These are phyloP conservation scores for Blastocystis sp. DNA, from an alignment of 352 stramenopile species.

Conservation along the genomic window DNA sequence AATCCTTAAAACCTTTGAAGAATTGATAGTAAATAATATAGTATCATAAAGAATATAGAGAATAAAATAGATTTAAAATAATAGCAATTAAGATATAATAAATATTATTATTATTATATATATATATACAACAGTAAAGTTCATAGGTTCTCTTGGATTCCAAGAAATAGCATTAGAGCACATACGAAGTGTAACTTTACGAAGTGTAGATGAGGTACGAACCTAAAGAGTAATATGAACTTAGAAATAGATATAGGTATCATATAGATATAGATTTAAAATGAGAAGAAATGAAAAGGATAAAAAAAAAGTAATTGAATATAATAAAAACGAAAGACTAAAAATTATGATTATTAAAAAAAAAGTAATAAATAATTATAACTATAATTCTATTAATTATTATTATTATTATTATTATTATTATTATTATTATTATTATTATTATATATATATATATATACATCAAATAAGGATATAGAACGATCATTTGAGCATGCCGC, in stretches of 20 bases:
- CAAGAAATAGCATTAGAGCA: slow-evolving; percentile 86
- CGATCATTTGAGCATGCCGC: slow-evolving; percentile 75
- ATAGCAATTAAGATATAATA: slow-evolving; percentile 21
- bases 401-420: no score
- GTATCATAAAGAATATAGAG: no score
- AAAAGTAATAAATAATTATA: no score
- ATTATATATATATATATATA: slow-evolving; percentile 19
- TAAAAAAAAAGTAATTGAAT: no score
- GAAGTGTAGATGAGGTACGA: slow-evolving; percentile 66
- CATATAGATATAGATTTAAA: no score
- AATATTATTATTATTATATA: slow-evolving; percentile 43
- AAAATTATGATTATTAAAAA: no score
- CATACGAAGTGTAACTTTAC: slow-evolving; percentile 84
- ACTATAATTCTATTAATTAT: no score
- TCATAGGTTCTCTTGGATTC: slow-evolving; percentile 95
- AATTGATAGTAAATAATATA: slow-evolving; percentile 2
- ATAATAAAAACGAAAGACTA: no score
- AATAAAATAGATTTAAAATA: no score
- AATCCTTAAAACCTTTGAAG: neutral
- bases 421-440: no score
- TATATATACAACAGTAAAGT: slow-evolving; percentile 70
- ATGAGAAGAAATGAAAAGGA: no score
- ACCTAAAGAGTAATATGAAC: slow-evolving; percentile 32
- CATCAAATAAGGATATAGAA: slow-evolving; percentile 72
- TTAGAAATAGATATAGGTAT: no score